Conservation (phyloP, 2,329 filamentous ascomycete genomes). For the Colletotrichum falcatum region DNA sequence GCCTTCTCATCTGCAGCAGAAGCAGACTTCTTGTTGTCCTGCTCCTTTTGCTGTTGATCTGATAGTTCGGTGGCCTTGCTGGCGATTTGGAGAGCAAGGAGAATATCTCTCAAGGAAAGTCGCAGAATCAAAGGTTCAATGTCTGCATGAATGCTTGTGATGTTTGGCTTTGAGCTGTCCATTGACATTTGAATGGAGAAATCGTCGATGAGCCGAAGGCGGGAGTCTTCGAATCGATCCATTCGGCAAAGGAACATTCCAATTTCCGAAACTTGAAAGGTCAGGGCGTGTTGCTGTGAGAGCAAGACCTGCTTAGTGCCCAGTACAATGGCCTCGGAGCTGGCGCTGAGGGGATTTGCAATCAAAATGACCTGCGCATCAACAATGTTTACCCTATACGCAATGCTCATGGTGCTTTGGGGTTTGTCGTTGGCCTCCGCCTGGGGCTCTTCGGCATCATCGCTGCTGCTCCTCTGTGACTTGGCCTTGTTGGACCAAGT, state of each 20-base stretch:
- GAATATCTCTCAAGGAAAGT: conserved; percentile 91
- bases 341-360: conserved; percentile 89
- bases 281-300: conserved; percentile 93
- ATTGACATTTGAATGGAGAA: conserved; percentile 93
- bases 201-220: conserved; percentile 93
- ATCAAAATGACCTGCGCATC: conserved; percentile 97
- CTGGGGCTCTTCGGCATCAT: conserved; percentile 29
- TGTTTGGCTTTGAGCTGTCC: conserved; percentile 72
- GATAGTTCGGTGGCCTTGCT: conserved; percentile 91
- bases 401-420: conserved; percentile 73
- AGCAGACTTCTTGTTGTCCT: conserved; percentile 54
- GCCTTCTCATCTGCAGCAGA: conserved; percentile 65
- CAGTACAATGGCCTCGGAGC: conserved; percentile 94
- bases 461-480: conserved; percentile 48
- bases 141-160: conserved; percentile 86
- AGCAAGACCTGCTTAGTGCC: conserved; percentile 93
- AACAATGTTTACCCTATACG: conserved; percentile 92
- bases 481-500: conserved; percentile 54
- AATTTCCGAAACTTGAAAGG: conserved; percentile 91
- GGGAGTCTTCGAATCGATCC: conserved; percentile 94
- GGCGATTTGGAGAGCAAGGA: conserved; percentile 92
- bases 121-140: conserved; percentile 92
- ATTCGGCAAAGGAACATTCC: conserved; percentile 99
- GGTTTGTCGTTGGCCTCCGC: conserved; percentile 41
- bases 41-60: conserved; percentile 68